A percentile compares a stretch with the other conserved stretches of the same genome.
Conservation (phyloP, 1,284 basidiomycete species). For the Cystobasidium pallidum region DNA sequence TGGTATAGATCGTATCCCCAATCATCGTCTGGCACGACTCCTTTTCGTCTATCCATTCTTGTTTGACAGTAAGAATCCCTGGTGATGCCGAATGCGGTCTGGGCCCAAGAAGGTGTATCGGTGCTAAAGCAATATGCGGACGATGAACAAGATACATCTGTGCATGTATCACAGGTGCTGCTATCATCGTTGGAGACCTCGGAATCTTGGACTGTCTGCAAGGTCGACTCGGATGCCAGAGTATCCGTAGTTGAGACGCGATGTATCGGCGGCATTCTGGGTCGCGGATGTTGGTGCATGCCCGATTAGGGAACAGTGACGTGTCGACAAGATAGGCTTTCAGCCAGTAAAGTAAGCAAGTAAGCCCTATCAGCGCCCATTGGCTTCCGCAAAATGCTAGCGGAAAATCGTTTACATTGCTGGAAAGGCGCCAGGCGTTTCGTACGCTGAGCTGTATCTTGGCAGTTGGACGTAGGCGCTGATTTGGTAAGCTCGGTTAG, state of each 20-base stretch:
- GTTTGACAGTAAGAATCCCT: not conserved
- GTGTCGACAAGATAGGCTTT: too few species aligned
- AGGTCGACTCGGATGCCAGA: not conserved
- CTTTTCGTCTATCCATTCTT: not conserved
- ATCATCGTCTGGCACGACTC: conserved; percentile 7
- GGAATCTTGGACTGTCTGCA: conserved; percentile 14
- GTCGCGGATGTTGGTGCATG: too few species aligned
- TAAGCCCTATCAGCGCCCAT: too few species aligned
- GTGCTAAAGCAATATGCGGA: not conserved
- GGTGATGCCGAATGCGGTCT: not conserved
- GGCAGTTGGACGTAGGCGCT: too few species aligned
- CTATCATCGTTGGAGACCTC: not conserved
- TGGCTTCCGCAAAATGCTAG: too few species aligned
- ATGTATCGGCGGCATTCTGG: conserved; percentile 1
- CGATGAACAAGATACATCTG: not conserved
- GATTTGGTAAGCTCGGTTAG: too few species aligned
- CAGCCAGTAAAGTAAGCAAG: too few species aligned
- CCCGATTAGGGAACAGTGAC: too few species aligned
- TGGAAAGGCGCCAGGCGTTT: too few species aligned
- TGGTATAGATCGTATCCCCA: conserved; percentile 29
- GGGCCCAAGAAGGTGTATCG: conserved; percentile 13
- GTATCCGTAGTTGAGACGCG: conserved; percentile 1
- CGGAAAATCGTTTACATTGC: too few species aligned
- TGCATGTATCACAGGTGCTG: not conserved
- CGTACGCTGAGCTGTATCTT: too few species aligned